Evolutionary conservation across 495 filamentous ascomycete species (phyloP), one percentile per base, ranked within the genome.

Genomic region (Podospora didyma): DNA sequence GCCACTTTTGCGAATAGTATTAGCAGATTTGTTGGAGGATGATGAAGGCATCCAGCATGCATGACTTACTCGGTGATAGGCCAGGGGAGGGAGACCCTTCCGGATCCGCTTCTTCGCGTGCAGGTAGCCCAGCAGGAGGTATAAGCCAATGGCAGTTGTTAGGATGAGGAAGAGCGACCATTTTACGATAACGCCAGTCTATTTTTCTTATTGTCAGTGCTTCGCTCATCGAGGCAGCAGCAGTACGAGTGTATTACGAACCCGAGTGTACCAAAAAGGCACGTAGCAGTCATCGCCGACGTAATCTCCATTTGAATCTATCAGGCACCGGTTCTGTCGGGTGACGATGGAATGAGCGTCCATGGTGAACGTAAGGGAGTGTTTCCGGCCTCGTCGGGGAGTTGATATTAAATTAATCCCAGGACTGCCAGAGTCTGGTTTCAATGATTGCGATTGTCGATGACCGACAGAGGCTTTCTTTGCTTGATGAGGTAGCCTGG

Each of bases 91-190:
- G 42, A 80, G 65, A 16, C 87, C 86, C 60, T 78, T 81, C 42
- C 72, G 75, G 50, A 91, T 72, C 46, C 89, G 79, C 45, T 73
- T 71, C 71, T 82, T 79, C 39, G 88, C 88, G 67, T 92, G 89
- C 58, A 84, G 77, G 59, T 82, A 81, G 60, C 84, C 83, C 34
- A 84, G 65, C 28, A 89, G 63, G 62, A 84, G 73, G 56, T 81
- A 75, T 24, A 82, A 64, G 59, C 79, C 59, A 54, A 86, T 64
- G 39, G 86, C 35, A 28, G 79, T 44, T 22, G 83, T 67, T 48
- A 79, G 51, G 47, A 71, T 78, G 56, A 86, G 79, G 65, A 90
- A 81, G 44, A 91, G 67, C 26, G 77, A 77, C 80, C 86, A 92
- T 69, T 89, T 89, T 61, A 89, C 69, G 52, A 83, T 83, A 47